Base-by-base conservation (phyloP, 495 filamentous ascomycete species). In the Hypoxylon lenormandii region DNA sequence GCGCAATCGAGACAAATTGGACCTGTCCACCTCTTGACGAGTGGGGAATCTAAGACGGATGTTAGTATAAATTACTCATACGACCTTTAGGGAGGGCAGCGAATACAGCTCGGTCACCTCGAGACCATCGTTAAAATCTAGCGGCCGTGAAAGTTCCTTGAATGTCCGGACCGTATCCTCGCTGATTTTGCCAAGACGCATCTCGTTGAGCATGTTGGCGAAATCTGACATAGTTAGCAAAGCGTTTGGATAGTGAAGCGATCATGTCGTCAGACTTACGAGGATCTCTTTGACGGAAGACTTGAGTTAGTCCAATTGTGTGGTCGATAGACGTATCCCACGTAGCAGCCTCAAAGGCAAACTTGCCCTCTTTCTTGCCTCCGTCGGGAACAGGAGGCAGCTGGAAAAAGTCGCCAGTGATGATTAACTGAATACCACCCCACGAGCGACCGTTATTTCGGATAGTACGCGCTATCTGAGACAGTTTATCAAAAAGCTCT, bases 331-430 rank as follows among this genome's bases (percentile, higher is more conserved):
- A 89, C 15, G 93, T 95, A 64, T 84, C 90, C 95, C 95, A 98
- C 0, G 92, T 94, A 3, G 86, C 87, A 6, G 94, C 94, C 64
- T 96, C 90, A 72, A 98, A 98, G 1, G 93, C 89, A 76, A 98
- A 98, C 74, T 92, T 97, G 42, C 88, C 85, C 12, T 89, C 82
- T 33, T 87, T 88, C 52, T 84, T 82, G 18, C 78, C 77, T 42
- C 70, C 76, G 18, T 83, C 96, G 4, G 95, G 93, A 1, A 98
- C 95, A 1, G 95, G 95, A 4, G 95, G 95, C 12, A 98, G 77
- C 78, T 98, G 95, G 77, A 98, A 98, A 78, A 98, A 98, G 74
- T 98, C 95, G 2, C 95, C 95, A 0, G 96, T 98, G 48, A 98
- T 91, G 42, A 98, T 86, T 28, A 98, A 84, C 74, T 98, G 95